A percentile compares a stretch with the other conserved stretches of the same genome.
Conservation (phyloP, 805 yeast genomes). For the Metschnikowia borealis region DNA sequence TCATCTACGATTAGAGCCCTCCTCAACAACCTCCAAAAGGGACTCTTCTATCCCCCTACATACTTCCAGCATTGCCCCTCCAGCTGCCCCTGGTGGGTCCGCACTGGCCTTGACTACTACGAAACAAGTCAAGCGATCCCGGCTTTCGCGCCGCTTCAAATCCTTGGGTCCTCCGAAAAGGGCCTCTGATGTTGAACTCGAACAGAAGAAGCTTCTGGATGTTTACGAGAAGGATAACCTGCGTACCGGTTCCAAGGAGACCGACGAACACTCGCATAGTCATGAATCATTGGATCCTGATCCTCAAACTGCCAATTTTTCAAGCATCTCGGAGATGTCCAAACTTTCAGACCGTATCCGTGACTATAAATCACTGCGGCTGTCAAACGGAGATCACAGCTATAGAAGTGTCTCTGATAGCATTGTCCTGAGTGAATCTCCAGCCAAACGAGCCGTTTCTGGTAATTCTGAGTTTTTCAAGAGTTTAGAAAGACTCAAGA, state of each 20-base stretch:
- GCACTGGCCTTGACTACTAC: background rate
- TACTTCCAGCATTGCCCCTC: background rate
- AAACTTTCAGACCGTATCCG: background rate
- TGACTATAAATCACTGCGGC: background rate
- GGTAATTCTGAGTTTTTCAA: conserved; percentile 18
- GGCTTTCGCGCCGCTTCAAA: conserved; percentile 34
- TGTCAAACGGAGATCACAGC: background rate
- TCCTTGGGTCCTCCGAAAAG: conserved; percentile 51
- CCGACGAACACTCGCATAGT: background rate
- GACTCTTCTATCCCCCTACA: background rate
- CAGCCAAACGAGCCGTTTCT: conserved; percentile 1
- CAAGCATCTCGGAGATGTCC: background rate
- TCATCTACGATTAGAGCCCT: background rate
- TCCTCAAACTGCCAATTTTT: background rate
- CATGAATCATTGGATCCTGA: background rate
- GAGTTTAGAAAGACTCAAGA: conserved; percentile 16
- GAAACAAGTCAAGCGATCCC: conserved; percentile 17
- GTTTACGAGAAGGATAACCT: background rate
- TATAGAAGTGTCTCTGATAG: conserved; percentile 1
- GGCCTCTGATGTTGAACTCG: conserved; percentile 22
- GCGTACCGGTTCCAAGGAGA: background rate
- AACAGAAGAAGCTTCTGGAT: conserved; percentile 1
- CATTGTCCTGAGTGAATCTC: background rate
- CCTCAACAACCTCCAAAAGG: background rate
- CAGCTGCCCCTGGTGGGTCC: conserved; percentile 1